Evolutionary conservation across 208 protist species (phyloP).

Genomic region (Leishmania mexicana): DNA sequence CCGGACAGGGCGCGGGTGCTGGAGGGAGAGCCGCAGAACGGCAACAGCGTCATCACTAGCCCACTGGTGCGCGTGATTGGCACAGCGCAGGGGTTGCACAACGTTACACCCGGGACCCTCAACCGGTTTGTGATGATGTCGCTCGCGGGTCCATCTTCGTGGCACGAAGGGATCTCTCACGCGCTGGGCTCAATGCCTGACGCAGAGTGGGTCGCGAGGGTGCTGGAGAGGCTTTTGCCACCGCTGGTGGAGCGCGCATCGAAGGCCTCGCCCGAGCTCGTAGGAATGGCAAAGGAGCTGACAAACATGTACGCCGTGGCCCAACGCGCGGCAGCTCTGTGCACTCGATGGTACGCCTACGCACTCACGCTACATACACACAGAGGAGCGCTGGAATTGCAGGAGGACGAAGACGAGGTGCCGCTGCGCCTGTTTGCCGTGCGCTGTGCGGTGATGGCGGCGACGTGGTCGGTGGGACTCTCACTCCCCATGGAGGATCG

Average conservation of each 20-base stretch:
- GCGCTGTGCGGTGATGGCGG: conserved; percentile 65
- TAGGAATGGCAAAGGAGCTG: conserved; percentile 17
- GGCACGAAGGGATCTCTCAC: conserved; percentile 11
- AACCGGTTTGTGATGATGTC: conserved; percentile 32
- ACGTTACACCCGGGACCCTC: conserved; percentile 18
- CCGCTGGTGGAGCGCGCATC: conserved; percentile 32
- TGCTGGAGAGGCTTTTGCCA: conserved; percentile 40
- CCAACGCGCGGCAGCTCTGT: conserved; percentile 34
- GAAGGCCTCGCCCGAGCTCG: conserved; percentile 22
- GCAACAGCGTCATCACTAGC: conserved; percentile 1
- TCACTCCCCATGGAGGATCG: conserved; percentile 26
- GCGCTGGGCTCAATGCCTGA: conserved; percentile 19
- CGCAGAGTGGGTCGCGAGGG: conserved; percentile 15
- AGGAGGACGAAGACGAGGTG: conserved; percentile 38
- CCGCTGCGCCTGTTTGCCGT: conserved; percentile 35
- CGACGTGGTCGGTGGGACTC: conserved; percentile 56
- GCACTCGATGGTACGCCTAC: conserved; percentile 61
- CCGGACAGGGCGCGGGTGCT: conserved; percentile 2
- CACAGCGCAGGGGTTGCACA: conserved; percentile 9
- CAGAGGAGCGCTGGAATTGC: conserved; percentile 28
- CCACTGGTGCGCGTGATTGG: conserved; percentile 22
- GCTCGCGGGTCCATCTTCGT: conserved; percentile 14
- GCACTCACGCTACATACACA: conserved; percentile 29
- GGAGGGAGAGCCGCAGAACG: conserved; percentile 20
- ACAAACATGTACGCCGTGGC: conserved; percentile 35